Evolutionary conservation across 257 asterid species (phyloP), one percentile per base, ranked within the genome.

Genomic region (Scutellaria galericulata): DNA sequence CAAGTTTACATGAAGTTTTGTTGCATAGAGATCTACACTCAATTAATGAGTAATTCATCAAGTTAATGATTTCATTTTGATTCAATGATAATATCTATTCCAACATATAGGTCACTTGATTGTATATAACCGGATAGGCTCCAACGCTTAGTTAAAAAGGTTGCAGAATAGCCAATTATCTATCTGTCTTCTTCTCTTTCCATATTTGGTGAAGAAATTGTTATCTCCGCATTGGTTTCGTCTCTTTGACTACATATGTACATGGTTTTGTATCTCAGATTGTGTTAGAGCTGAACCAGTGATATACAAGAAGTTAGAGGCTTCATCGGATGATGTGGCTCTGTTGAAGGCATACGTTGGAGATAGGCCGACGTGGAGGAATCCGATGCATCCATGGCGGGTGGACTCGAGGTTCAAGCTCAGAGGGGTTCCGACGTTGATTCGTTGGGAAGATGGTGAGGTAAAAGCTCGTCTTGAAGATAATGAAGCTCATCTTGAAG

Each of bases 261-360:
- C 41, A 56, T 46, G 40, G 18, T 58, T 74, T 77, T 57, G 10
- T 15, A 27, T 37, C 41, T 72, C 80, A 90, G 97, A 94, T 62
- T 94, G 97, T 72, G 98, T 94, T 20, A 82, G 97, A 77, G 97
- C 98, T 75, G 97, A 94, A 69, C 97, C 98, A 0, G 96, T 94
- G 82, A 91, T 94, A 75, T 86, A 79, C 93, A 88, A 89, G 80
- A 89, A 84, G 83, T 83, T 91, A 56, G 97, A 89, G 86, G 87
- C 78, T 1, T 87, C 92, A 11, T 11, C 93, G 0, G 95, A 85
- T 2, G 68, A 88, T 66, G 87, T 91, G 42, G 87, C 83, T 22
- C 82, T 93, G 72, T 80, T 93, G 80, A 93, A 86, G 81, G 96
- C 96, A 9, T 93, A 88, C n/a, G 98, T 86, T 52, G 98, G 98